Evolutionary conservation across 1,284 basidiomycete species (phyloP), one percentile per base, ranked within the genome.

Genomic region (Cystobasidium slooffiae): DNA sequence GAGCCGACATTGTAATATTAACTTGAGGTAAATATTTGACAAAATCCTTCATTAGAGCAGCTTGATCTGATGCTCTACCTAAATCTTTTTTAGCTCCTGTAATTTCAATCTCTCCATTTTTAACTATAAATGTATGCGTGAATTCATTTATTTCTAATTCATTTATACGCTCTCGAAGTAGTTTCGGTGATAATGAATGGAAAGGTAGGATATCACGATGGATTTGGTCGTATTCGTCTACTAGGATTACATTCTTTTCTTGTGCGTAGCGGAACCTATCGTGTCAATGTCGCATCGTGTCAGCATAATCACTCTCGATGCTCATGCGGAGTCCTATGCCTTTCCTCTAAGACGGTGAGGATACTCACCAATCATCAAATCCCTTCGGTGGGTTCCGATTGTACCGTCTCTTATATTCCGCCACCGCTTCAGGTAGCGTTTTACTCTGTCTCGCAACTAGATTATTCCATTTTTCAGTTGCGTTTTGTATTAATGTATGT

Each of bases 341-440:
- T 31, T 31, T 31, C 39, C 18, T 24, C 10, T 31, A 22, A 20
- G 2, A 16, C 16, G n/a, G 9, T 10, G 12, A 22, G 6, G 6
- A 6, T 0, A 65, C 79, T 72, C 81, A 84, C 80, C 81, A 82
- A 43, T 79, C 75, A 80, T 94, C 93, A 78, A 97, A 97, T 0
- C 93, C 94, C 72, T 87, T 88, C 0, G 94, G 94, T 4, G 94
- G 94, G 31, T 88, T 83, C 47, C 90, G 88, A 3, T 85, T 84
- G 81, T 96, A 94, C 68, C 94, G 85, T 62, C 86, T 84, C 78
- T 85, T 87, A 83, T 97, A 97, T 82, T 95, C 93, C 6, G 82
- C 82, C 0, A 93, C 91, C 0, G 94, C 94, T 44, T 88, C 87
- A 9, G 82, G 80, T 18, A 97, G 84, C 0, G 91, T 90, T 79